Conservation (phyloP, 345 rosid species). For the Hibiscus syriacus region DNA sequence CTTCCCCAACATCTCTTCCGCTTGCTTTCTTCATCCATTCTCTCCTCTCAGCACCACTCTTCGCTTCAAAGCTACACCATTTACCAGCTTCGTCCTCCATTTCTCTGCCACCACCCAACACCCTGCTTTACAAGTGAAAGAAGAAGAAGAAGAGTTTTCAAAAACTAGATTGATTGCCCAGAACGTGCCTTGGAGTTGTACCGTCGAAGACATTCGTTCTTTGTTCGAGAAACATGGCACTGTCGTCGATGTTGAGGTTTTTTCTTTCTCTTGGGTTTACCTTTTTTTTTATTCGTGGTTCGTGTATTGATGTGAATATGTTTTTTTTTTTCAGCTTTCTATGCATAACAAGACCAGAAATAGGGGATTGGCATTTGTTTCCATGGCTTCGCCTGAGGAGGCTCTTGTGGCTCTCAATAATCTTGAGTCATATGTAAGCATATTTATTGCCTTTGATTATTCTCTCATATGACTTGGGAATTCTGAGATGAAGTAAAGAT, state of each 20-base stretch:
- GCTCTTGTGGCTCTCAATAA: conserved; percentile 49
- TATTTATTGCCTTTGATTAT: background rate
- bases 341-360: conserved; percentile 63
- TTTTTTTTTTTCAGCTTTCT: conserved; percentile 45
- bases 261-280: background rate
- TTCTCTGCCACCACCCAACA: conserved; percentile 40
- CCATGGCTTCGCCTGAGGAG: conserved; percentile 72
- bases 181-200: conserved; percentile 69
- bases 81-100: conserved; percentile 15
- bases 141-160: conserved; percentile 32
- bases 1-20: conserved; percentile 2
- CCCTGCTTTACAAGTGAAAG: conserved; percentile 20
- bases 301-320: conserved; percentile 5
- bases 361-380: conserved; percentile 72
- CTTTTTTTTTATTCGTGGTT: background rate
- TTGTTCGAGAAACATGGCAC: conserved; percentile 64
- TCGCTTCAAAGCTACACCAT: conserved; percentile 21
- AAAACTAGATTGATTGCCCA: conserved; percentile 56
- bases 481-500: too few species aligned
- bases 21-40: conserved; percentile 16
- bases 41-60: conserved; percentile 13
- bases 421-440: conserved; percentile 54
- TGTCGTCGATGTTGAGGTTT: conserved; percentile 74
- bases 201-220: conserved; percentile 70
- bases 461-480: background rate